Evolutionary conservation across 176 grass and related monocot genomes (phyloP).

Genomic region (Otatea glauca): DNA sequence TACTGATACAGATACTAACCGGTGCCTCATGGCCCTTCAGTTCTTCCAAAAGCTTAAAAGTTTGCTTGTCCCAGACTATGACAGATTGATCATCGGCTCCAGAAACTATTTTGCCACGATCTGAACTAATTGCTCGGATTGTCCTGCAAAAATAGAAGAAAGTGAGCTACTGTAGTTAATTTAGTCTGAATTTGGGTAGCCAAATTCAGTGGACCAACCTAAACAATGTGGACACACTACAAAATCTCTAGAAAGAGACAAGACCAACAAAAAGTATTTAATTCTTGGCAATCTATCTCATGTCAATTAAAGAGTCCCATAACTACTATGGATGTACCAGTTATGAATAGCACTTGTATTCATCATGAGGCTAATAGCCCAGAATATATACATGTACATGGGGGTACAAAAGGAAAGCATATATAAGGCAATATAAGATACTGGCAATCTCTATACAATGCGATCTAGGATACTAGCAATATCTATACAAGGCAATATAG

Average conservation of each 20-base stretch:
- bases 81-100: constrained; percentile 97
- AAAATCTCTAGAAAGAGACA: constrained; percentile 14
- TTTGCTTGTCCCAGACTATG: constrained; percentile 99
- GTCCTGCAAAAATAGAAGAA: constrained; percentile 66
- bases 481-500: too few relatives aligned
- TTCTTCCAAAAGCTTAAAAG: constrained; percentile 92
- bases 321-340: constrained; percentile 5
- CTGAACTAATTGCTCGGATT: constrained; percentile 89
- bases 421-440: too few relatives aligned
- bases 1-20: constrained; percentile 55
- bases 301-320: constrained; percentile 24
- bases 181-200: constrained; percentile 28
- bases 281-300: constrained; percentile 27
- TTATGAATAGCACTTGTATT: too few relatives aligned
- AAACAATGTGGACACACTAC: constrained; percentile 30
- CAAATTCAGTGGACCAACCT: constrained; percentile 17
- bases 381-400: too few relatives aligned
- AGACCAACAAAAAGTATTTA: background rate
- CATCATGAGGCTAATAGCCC: too few relatives aligned
- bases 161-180: background rate
- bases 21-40: constrained; percentile 88
- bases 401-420: too few relatives aligned
- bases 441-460: too few relatives aligned
- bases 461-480: too few relatives aligned
- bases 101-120: constrained; percentile 97